A percentile compares a stretch with the other conserved stretches of the same genome.
phyloP scores from a whole-genome alignment of 257 asterid species.

The Knoxia roxburghii region DNA sequence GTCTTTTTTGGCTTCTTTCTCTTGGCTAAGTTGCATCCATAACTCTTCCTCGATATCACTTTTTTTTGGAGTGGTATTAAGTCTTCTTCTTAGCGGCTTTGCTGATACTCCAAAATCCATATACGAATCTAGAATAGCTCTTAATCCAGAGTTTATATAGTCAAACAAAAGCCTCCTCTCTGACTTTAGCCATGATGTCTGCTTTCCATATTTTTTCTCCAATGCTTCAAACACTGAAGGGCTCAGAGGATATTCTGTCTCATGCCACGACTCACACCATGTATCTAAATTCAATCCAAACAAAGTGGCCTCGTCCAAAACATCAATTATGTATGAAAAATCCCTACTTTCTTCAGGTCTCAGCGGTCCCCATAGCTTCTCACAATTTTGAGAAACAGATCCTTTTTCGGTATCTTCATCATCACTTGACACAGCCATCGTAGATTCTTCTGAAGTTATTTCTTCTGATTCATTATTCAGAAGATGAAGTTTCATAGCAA shows the following conservation, averaged over 20 bases:
- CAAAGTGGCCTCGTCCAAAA: slow-evolving; percentile 55
- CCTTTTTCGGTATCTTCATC: slow-evolving; percentile 36
- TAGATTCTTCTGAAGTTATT: slow-evolving; percentile 56
- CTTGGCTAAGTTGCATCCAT: slow-evolving; percentile 56
- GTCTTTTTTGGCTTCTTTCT: slow-evolving; percentile 28
- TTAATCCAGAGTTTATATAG: slow-evolving; percentile 47
- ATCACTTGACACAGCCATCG: slow-evolving; percentile 51
- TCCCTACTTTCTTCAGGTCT: slow-evolving; percentile 45
- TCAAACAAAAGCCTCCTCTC: slow-evolving; percentile 67
- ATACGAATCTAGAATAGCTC: slow-evolving; percentile 28
- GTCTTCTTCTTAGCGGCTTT: slow-evolving; percentile 22
- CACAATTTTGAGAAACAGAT: slow-evolving; percentile 19
- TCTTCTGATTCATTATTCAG: slow-evolving; percentile 43
- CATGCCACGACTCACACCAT: slow-evolving; percentile 38
- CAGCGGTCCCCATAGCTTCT: slow-evolving; percentile 32
- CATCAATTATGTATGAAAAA: slow-evolving; percentile 69
- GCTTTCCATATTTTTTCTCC: slow-evolving; percentile 67
- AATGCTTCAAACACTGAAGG: slow-evolving; percentile 44
- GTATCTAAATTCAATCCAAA: slow-evolving; percentile 27
- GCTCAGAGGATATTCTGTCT: slow-evolving; percentile 42
- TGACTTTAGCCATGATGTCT: slow-evolving; percentile 50
- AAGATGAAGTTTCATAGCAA: slow-evolving; percentile 38
- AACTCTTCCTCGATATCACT: slow-evolving; percentile 61
- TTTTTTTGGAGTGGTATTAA: slow-evolving; percentile 30
- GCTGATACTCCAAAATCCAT: slow-evolving; percentile 5